Percentiles rank a stretch among this genome's conserved stretches.
These are phyloP conservation scores for Fomitiporia mediterranea DNA, from an alignment of 1,284 basidiomycete species.

Conservation along the genomic window DNA sequence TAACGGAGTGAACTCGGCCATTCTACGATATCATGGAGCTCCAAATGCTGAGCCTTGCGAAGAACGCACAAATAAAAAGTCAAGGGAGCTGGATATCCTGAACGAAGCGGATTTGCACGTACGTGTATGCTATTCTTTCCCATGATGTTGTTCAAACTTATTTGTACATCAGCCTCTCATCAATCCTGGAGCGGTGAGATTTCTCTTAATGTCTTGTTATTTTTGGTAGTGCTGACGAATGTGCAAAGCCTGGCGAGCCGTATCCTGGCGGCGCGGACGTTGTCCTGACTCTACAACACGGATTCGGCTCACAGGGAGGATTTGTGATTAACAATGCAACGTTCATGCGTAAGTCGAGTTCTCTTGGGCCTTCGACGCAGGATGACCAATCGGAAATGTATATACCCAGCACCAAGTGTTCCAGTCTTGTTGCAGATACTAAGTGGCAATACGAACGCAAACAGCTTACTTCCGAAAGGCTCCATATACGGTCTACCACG, in stretches of 20 bases:
- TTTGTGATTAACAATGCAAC: background rate
- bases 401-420: background rate
- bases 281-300: background rate
- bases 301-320: background rate
- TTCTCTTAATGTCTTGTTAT: background rate
- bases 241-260: conserved; percentile 25
- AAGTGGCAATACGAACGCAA: conserved; percentile 29
- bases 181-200: conserved; percentile 24
- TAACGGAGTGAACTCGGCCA: conserved; percentile 27
- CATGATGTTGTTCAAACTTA: too few relatives aligned
- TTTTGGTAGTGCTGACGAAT: background rate
- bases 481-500: conserved; percentile 28
- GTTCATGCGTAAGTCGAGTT: background rate
- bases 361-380: background rate
- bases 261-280: conserved; percentile 27
- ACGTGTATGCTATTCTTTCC: too few relatives aligned
- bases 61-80: background rate
- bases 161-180: conserved; percentile 26
- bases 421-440: conserved; percentile 39
- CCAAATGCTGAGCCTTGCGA: conserved; percentile 29
- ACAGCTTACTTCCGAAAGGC: conserved; percentile 30
- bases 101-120: conserved; percentile 29
- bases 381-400: background rate
- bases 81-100: conserved; percentile 22
- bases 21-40: conserved; percentile 35